Conservation (phyloP, 805 yeast genomes). For the Candida quercuum region DNA sequence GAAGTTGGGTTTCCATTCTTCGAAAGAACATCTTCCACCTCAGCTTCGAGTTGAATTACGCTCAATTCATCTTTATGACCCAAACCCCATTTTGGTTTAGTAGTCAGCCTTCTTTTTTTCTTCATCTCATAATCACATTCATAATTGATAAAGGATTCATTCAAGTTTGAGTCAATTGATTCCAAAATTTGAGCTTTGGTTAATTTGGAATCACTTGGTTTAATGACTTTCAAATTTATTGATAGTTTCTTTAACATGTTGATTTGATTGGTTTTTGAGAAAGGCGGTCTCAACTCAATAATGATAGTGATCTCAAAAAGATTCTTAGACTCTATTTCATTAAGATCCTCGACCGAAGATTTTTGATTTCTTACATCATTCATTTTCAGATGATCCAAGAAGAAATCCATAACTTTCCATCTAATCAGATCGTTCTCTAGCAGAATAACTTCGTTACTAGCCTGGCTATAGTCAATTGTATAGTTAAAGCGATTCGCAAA, state of each 20-base stretch:
- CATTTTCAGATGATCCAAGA: constrained; percentile 10
- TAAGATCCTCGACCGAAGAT: neutral
- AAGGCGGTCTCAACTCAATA: too few relatives aligned
- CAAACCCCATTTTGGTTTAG: constrained; percentile 19
- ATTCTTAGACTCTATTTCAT: neutral
- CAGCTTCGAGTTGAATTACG: constrained; percentile 9
- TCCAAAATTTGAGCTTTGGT: constrained; percentile 3
- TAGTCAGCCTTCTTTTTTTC: constrained; percentile 8
- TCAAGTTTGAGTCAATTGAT: constrained; percentile 9
- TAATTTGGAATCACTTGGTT: constrained; percentile 12
- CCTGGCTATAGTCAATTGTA: constrained; percentile 4
- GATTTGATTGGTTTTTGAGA: too few relatives aligned
- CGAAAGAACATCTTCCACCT: too few relatives aligned
- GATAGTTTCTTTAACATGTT: constrained; percentile 1
- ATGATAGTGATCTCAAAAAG: too few relatives aligned
- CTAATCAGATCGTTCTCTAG: constrained; percentile 2
- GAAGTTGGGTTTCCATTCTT: too few relatives aligned
- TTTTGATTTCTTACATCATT: constrained; percentile 6
- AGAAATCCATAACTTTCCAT: constrained; percentile 15
- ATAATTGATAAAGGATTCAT: constrained; percentile 7
- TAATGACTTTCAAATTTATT: constrained; percentile 7
- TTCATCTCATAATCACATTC: constrained; percentile 2
- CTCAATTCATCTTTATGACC: constrained; percentile 18
- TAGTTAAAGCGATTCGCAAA: neutral
- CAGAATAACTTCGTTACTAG: constrained; percentile 1